phyloP scores from a whole-genome alignment of 2,329 filamentous ascomycete genomes.

The Achaetomium macrosporum region DNA sequence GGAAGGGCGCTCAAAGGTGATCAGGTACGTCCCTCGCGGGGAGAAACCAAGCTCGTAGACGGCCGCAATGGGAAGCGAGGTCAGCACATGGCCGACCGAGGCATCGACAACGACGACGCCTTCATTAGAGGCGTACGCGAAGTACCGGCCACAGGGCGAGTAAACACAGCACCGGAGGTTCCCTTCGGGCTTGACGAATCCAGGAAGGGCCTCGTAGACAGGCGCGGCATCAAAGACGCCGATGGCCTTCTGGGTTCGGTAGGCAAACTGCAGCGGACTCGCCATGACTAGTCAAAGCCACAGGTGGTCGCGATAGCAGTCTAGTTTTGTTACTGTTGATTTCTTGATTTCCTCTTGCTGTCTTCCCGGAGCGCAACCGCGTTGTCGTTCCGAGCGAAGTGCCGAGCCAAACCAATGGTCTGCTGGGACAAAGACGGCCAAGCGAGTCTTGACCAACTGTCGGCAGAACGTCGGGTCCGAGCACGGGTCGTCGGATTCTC shows the following conservation, averaged over 20 bases:
- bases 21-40: constrained; percentile 83
- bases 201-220: constrained; percentile 76
- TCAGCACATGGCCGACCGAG: constrained; percentile 65
- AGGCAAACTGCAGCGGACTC: constrained; percentile 88
- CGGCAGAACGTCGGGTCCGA: neutral
- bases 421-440: constrained; percentile 2
- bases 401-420: constrained; percentile 7
- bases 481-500: neutral
- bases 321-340: constrained; percentile 17
- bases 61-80: constrained; percentile 70
- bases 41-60: constrained; percentile 96
- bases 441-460: neutral
- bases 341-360: constrained; percentile 24
- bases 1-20: constrained; percentile 89
- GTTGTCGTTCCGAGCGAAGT: neutral
- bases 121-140: constrained; percentile 88
- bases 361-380: constrained; percentile 10
- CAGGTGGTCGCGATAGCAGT: constrained; percentile 43
- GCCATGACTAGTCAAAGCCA: constrained; percentile 95
- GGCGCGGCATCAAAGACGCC: constrained; percentile 89
- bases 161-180: constrained; percentile 93
- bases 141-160: constrained; percentile 92
- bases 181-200: constrained; percentile 82
- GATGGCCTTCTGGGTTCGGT: constrained; percentile 94
- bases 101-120: constrained; percentile 82